Evolutionary conservation across 768 basidiomycete genomes (phyloP), one percentile per base, ranked within the genome.

Genomic region (Auricularia auricula-judae): DNA sequence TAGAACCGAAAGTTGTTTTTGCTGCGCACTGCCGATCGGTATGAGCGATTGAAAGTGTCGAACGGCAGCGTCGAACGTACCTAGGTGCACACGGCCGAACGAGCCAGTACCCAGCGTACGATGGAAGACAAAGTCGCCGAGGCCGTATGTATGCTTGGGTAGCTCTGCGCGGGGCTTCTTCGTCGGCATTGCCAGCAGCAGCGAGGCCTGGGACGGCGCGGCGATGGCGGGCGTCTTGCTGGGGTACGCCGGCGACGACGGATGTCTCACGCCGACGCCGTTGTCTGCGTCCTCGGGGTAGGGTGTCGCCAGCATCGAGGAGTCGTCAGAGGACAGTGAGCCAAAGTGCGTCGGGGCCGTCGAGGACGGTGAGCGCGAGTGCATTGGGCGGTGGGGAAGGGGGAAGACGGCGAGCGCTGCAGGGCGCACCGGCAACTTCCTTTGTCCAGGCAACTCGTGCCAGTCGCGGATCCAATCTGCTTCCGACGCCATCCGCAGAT

Each of bases 1-100:
- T 96, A 98, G 74, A 91, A 95, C 16, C 95, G 89, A n/a, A 90
- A 81, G 72, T 96, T 97, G 72, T 96, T 92, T 76, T 87, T 90
- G 74, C 92, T 94, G 66, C 89, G 86, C 35, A 93, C 93, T 93
- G 72, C 36, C 16, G 47, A 14, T 33, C 29, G n/a, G 51, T 34
- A 5, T 33, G 4, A 23, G 21, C 18, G 1, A 18, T 51, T 3
- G 33, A 2, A 18, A 5, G n/a, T n/a, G n/a, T n/a, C n/a, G n/a
- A n/a, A n/a, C n/a, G n/a, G n/a, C n/a, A n/a, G n/a, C n/a, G n/a
- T n/a, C n/a, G n/a, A n/a, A n/a, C n/a, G n/a, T n/a, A 91, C 91
- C 91, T 47, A 93, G 78, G 75, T 93, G 91, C 0, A 99, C 97
- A n/a, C 94, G 84, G 1, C 97, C 97, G 74, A 99, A 98, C 71